Evolutionary conservation across 2,329 filamentous ascomycete species (phyloP).

Genomic region (Podosphaera leucotricha): DNA sequence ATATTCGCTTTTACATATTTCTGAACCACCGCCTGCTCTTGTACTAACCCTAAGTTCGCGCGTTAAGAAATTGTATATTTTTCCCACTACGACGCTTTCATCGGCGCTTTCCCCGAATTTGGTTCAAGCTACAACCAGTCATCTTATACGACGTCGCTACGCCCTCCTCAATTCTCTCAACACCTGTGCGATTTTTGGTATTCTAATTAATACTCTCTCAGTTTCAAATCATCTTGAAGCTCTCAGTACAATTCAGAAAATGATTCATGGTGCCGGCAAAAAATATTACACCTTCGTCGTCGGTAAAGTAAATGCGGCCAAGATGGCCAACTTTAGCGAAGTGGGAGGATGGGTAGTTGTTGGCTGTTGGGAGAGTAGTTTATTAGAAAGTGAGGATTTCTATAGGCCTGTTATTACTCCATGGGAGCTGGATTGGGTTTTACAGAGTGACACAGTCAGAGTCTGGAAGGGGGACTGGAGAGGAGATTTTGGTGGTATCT

Average conservation of each 20-base stretch:
- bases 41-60: conserved; percentile 72
- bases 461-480: conserved; percentile 79
- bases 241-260: conserved; percentile 45
- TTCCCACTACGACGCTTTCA: conserved; percentile 26
- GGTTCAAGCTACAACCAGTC: conserved; percentile 20
- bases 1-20: conserved; percentile 64
- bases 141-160: conserved; percentile 60
- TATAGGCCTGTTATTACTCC: conserved; percentile 85
- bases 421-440: conserved; percentile 63
- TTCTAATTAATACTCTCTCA: conserved; percentile 84
- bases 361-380: conserved; percentile 89
- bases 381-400: conserved; percentile 45
- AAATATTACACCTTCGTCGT: conserved; percentile 95
- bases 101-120: conserved; percentile 15
- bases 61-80: conserved; percentile 56
- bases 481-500: conserved; percentile 54
- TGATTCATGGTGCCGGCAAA: conserved; percentile 62
- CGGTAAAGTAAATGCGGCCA: conserved; percentile 85
- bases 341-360: conserved; percentile 94
- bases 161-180: conserved; percentile 61
- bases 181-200: conserved; percentile 68
- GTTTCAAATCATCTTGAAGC: conserved; percentile 76
- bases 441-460: conserved; percentile 51
- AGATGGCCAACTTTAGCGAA: conserved; percentile 89
- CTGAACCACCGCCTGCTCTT: conserved; percentile 56